Base-by-base conservation (phyloP, 2,329 filamentous ascomycete genomes). In the Neonectria sp. region DNA sequence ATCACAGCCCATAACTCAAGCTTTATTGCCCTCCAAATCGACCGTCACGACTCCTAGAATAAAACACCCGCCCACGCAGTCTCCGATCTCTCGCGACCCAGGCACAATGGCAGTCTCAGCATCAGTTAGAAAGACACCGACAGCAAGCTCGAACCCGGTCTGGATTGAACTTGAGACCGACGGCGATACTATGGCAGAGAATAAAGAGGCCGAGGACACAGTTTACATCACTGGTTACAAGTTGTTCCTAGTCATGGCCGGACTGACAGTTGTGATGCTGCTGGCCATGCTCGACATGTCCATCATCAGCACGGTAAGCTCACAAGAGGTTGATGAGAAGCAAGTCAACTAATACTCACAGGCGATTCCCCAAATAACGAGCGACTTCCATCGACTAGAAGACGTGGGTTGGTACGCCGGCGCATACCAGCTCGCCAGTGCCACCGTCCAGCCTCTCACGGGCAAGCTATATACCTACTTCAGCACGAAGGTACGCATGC, bases 361-460 rank as follows among this genome's bases (percentile, higher is more conserved):
- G 79, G 80, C 85, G 3, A 80, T 85, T 53, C 85, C 85, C 0
- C 74, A 78, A 49, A 88, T 88, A 66, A 87, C 85, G 0, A 83
- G 79, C 58, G 79, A 83, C 27, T 85, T 86, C 74, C 80, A 86
- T 58, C 80, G 82, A 11, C 77, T 88, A 0, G 73, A 79, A 12
- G 86, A 89, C 69, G 82, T 88, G 7, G 86, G 86, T 24, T 89
- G 87, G 86, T 88, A 88, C 68, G 82, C 81, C 2, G 82, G 82
- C 49, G 83, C 83, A 24, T 86, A 85, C 70, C 81, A 82, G 35
- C 78, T 88, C 46, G 76, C 81, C 25, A 84, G 77, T 24, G 48
- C 46, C 9, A 8, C 48, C 9, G n/a, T 52, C 27, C 57, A 60
- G 9, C 77, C 55, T 11, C 1, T 58, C 6, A 58, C 27, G 12